phyloP scores from a whole-genome alignment of 139 green algal species.

The Ulvella scutata region DNA sequence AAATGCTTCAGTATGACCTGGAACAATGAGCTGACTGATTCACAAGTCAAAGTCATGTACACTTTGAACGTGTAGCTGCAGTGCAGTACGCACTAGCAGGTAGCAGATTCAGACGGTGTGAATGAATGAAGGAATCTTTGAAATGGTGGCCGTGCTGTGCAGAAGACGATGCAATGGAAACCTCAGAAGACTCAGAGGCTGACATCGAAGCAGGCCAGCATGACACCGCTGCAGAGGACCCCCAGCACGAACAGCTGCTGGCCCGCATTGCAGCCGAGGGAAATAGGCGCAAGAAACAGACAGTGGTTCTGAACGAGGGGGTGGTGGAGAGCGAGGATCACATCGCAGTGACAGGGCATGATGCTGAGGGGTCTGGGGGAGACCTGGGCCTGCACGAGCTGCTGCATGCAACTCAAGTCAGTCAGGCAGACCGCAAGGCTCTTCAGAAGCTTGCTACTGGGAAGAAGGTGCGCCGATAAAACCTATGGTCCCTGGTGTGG shows the following conservation, averaged over 20 bases:
- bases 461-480: conserved; percentile 13
- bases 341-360: conserved; percentile 27
- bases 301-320: conserved; percentile 39
- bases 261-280: not conserved
- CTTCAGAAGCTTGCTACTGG: conserved; percentile 41
- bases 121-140: conserved; percentile 2
- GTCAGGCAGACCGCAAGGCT: conserved; percentile 29
- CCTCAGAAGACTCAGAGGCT: not conserved
- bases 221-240: conserved; percentile 11
- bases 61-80: conserved; percentile 7
- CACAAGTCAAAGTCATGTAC: no score
- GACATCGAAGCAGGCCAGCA: conserved; percentile 16
- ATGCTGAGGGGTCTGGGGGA: not conserved
- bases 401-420: conserved; percentile 15
- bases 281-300: not conserved
- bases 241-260: conserved; percentile 15
- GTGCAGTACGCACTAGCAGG: conserved; percentile 1
- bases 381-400: not conserved
- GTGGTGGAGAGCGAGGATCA: conserved; percentile 58
- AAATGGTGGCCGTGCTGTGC: not conserved
- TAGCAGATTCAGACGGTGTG: not conserved
- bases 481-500: no score
- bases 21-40: no score
- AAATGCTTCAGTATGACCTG: no score
- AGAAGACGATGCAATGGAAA: not conserved